Evolutionary conservation across 768 basidiomycete genomes (phyloP), one percentile per base, ranked within the genome.

Genomic region (Roridomyces roridus): DNA sequence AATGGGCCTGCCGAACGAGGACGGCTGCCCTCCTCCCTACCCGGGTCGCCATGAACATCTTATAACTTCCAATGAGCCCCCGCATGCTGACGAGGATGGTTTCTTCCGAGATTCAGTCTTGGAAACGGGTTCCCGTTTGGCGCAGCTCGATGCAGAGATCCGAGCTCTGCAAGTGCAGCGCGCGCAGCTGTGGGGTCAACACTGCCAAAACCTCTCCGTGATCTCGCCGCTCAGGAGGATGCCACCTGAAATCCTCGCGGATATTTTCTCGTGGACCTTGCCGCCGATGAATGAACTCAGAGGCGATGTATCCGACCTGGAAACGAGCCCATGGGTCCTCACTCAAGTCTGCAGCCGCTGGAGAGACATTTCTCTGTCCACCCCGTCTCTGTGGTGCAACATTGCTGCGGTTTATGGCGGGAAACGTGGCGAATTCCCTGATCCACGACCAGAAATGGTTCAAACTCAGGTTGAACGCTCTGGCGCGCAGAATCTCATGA

Each of bases 321-420:
- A 8, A 10, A 11, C 20, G 3, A 51, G 48, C 31, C 49, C 56
- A 5, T 57, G 49, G 44, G 10, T 40, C 9, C 15, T 51, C 21
- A n/a, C 43, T 2, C 49, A 40, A n/a, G 39, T 40, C 17, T n/a
- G 39, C 20, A 40, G 39, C 15, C 39, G 39, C 17, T 40, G 39
- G 39, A 50, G 55, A 50, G 36, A 8, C 2, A 20, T 45, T n/a
- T 24, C 39, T 17, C 39, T 40, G 7, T 6, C 39, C 20, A 40
- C 39, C n/a, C 39, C 39, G 8, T 51, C 44, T 3, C 25, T 57
- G 43, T 57, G 56, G 56, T n/a, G n/a, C n/a, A n/a, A n/a, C n/a
- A n/a, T n/a, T n/a, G 45, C 56, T 4, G 9, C 6, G n/a, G 10
- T 57, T 15, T 28, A 3, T n/a, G 29, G 51, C 37, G n/a, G n/a